phyloP scores from a whole-genome alignment of 2,329 filamentous ascomycete species.

The Septoria linicola region DNA sequence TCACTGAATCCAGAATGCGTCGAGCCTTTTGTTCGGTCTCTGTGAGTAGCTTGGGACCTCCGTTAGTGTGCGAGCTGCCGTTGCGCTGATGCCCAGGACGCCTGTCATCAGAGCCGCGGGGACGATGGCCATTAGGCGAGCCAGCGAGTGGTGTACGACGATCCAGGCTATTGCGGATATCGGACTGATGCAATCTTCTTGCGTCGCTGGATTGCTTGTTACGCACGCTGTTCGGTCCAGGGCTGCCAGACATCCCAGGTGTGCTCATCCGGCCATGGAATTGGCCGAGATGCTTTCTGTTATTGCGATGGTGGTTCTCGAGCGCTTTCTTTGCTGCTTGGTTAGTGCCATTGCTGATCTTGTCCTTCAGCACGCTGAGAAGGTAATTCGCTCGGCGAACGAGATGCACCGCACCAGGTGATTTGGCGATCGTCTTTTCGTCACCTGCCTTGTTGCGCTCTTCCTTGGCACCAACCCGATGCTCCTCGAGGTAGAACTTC shows the following conservation, averaged over 20 bases:
- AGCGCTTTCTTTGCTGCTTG: slow-evolving; percentile 72
- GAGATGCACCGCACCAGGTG: slow-evolving; percentile 94
- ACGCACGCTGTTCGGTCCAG: slow-evolving; percentile 54
- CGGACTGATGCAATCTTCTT: slow-evolving; percentile 34
- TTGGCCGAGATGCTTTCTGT: slow-evolving; percentile 71
- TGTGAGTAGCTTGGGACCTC: slow-evolving; percentile 42
- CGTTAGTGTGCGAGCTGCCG: slow-evolving; percentile 38
- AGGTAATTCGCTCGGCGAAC: slow-evolving; percentile 94
- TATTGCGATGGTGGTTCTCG: slow-evolving; percentile 92
- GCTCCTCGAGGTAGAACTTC: slow-evolving; percentile 95
- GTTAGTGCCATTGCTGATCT: slow-evolving; percentile 64
- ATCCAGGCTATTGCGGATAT: slow-evolving; percentile 40
- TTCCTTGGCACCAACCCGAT: slow-evolving; percentile 96
- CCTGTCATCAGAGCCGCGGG: slow-evolving; percentile 55
- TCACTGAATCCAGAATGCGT: slow-evolving; percentile 58
- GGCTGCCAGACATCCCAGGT: slow-evolving; percentile 66
- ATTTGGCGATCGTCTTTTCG: slow-evolving; percentile 72
- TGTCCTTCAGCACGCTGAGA: slow-evolving; percentile 88
- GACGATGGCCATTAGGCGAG: slow-evolving; percentile 48
- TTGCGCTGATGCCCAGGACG: slow-evolving; percentile 41
- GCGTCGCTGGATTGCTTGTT: slow-evolving; percentile 39
- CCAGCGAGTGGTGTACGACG: slow-evolving; percentile 40
- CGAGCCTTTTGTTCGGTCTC: slow-evolving; percentile 54
- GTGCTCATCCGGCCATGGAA: slow-evolving; percentile 54
- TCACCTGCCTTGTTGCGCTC: slow-evolving; percentile 74